Percentiles rank a stretch among this genome's conserved stretches.
Conservation (phyloP, 2,329 filamentous ascomycete genomes). For the Leptosphaerulina australis region DNA sequence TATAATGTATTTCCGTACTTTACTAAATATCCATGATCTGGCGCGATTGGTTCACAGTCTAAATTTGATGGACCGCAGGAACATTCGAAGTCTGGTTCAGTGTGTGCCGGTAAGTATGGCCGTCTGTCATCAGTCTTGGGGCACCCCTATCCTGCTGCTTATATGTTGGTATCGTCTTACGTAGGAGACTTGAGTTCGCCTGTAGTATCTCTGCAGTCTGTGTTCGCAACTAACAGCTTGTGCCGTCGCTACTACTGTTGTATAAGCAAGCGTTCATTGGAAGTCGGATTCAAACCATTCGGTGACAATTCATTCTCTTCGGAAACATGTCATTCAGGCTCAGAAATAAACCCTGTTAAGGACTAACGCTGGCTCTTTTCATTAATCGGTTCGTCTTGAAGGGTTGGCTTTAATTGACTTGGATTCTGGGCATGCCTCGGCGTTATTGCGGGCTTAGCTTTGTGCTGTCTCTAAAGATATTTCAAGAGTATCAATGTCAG, state of each 20-base stretch:
- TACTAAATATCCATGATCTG: not conserved
- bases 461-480: too few species aligned
- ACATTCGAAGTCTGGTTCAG: not conserved
- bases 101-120: not conserved
- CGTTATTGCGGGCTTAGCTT: too few species aligned
- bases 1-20: not conserved
- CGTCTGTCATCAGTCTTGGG: not conserved
- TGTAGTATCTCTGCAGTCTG: not conserved
- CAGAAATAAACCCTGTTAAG: not conserved
- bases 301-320: not conserved
- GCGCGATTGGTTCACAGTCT: not conserved
- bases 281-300: not conserved
- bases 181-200: not conserved
- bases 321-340: not conserved
- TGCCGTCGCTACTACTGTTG: not conserved
- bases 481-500: too few species aligned
- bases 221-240: not conserved
- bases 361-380: not conserved
- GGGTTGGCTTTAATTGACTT: not conserved
- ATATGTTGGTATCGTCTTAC: not conserved
- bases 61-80: too few species aligned
- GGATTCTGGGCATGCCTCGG: not conserved
- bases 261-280: not conserved
- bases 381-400: not conserved
- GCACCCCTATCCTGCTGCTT: not conserved